Evolutionary conservation across 2,329 filamentous ascomycete species (phyloP), one percentile per base, ranked within the genome.

Genomic region (Juglanconis sp.): DNA sequence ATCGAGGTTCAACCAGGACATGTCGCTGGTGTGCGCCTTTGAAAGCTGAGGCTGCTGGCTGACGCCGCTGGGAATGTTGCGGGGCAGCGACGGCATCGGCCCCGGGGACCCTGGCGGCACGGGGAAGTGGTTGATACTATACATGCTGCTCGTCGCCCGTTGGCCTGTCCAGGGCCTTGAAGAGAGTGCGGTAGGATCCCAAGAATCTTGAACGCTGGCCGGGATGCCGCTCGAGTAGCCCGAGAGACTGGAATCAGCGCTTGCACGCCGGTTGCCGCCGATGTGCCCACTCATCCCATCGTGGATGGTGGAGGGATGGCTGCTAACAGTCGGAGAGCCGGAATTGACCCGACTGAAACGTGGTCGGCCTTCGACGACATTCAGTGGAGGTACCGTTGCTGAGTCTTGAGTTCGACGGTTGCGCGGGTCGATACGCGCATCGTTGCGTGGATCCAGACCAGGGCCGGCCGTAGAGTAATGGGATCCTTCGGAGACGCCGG

Each of bases 1-100:
- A 51, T 86, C 87, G 17, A 92, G 79, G 69, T 92, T 92, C 64
- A 93, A 75, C 90, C 90, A 93, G 74, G 88, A 91, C 87, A 92
- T 90, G 71, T 92, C 90, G 54, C 81, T 81, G 6, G 76, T 77
- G 32, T 78, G 71, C 52, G 82, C 77, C 73, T 76, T 79, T 30
- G 76, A 72, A 35, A 84, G 75, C 66, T 82, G 81, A 17, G 80
- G 80, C 65, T 82, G 80, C 55, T 72, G 74, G 69, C 77, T 81
- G 60, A 80, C 70, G 48, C 72, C 76, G n/a, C 68, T 70, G 6
- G 69, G 67, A 57, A 59, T 62, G 65, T 59, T 59, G 67, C 62
- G 68, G 60, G 69, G 72, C 44, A 70, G 67, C 17, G 71, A 67
- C n/a, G 71, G 67, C 36, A 46, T 24, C 13, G 56, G 42, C 2